These are phyloP conservation scores for Xylaria hypoxylon DNA, from an alignment of 2,329 filamentous ascomycete species.

Conservation along the genomic window DNA sequence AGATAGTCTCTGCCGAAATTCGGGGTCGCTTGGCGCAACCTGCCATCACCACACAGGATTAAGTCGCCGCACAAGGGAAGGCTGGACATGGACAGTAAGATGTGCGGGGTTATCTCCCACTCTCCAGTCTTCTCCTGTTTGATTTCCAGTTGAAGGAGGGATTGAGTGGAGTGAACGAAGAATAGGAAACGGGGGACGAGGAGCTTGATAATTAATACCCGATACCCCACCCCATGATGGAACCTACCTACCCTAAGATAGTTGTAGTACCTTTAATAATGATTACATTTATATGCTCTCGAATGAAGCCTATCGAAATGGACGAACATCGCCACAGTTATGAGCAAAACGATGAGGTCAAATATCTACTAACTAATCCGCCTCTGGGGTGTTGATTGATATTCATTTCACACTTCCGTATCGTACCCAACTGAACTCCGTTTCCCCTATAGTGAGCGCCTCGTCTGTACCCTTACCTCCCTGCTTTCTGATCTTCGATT, in stretches of 20 bases:
- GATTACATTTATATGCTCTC: constrained; percentile 23
- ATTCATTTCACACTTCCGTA: constrained; percentile 28
- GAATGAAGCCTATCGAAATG: not conserved
- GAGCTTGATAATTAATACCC: constrained; percentile 29
- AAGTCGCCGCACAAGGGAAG: not conserved
- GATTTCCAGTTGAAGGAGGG: constrained; percentile 1
- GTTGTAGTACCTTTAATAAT: constrained; percentile 28
- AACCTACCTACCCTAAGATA: constrained; percentile 15
- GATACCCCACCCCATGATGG: constrained; percentile 31
- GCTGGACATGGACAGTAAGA: not conserved
- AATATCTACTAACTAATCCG: not conserved
- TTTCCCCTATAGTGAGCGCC: constrained; percentile 15
- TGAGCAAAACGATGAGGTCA: not conserved
- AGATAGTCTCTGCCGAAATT: not conserved
- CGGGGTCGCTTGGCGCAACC: not conserved
- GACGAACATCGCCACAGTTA: not conserved
- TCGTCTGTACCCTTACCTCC: constrained; percentile 53
- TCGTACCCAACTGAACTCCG: constrained; percentile 31
- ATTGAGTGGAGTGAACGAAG: not conserved
- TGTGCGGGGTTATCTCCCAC: not conserved
- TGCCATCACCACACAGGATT: not conserved
- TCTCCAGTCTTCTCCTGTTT: not conserved
- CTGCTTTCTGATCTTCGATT: constrained; percentile 85
- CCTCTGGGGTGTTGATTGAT: constrained; percentile 12
- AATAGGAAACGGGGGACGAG: constrained; percentile 1